Evolutionary conservation across 768 basidiomycete species (phyloP), one percentile per base, ranked within the genome.

Genomic region (Pleurotus eryngii): DNA sequence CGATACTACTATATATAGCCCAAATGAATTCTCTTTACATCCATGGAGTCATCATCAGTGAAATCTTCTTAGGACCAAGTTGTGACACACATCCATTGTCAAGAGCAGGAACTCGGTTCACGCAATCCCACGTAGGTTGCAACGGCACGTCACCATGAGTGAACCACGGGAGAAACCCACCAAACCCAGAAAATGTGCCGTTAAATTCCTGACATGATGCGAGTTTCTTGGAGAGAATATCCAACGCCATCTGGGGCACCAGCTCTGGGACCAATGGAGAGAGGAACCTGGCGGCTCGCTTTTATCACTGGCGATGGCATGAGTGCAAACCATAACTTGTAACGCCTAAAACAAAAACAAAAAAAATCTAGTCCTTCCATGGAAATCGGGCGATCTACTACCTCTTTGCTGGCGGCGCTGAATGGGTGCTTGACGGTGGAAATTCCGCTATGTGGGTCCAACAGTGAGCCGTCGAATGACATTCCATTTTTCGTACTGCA

Each of bases 131-230:
- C 5, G 63, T 64, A 17, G 65, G 65, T 9, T 63, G 55, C 9
- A 66, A 56, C 38, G 61, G 51, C 5, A 55, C 51, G 24, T 55
- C 51, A 22, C 61, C 63, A 45, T 24, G 37, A 38, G 39, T 47
- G 15, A 57, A 64, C 66, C 66, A 67, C 17, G 66, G 66, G 18
- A 67, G 30, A 39, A 67, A 67, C n/a, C 66, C 66, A 22, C 66
- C 64, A 53, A 67, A 67, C 5, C 66, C 66, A 35, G 66, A 64
- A 55, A 61, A 67, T 6, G 66, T 67, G 26, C 50, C 30, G 30
- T 67, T 67, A 39, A 67, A 67, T 18, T 49, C 48, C 6, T 43
- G 50, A 47, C 64, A 65, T 8, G 58, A 64, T 17, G 27, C 51
- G 61, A 64, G 62, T 40, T 67, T 67, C 37, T 54, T 57, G 27